Evolutionary conservation across 176 grass and related monocot genomes (phyloP).

Genomic region (Saccharum officinarum): DNA sequence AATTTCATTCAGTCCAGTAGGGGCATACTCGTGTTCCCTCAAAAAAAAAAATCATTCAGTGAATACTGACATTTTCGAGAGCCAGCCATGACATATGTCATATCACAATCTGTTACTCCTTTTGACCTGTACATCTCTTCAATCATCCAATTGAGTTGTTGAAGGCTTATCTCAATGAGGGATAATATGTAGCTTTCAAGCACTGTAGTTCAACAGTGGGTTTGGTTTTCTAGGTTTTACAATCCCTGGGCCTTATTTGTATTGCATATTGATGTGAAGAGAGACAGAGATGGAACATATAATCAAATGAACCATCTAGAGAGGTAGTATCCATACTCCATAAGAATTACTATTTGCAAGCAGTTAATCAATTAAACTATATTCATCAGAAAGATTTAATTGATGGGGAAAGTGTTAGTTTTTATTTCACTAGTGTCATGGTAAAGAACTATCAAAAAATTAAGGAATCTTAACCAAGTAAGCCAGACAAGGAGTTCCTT

Average conservation of each 20-base stretch:
- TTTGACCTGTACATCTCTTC: constrained; percentile 7
- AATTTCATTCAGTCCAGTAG: constrained; percentile 8
- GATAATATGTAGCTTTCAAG: constrained; percentile 14
- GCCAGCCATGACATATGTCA: background rate
- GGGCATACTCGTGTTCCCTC: no score
- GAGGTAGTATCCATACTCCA: background rate
- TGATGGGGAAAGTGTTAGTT: background rate
- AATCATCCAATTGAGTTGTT: background rate
- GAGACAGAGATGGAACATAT: background rate
- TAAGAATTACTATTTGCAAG: background rate
- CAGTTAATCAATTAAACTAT: background rate
- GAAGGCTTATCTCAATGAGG: constrained; percentile 31
- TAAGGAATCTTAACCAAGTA: constrained; percentile 2
- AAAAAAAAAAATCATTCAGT: background rate
- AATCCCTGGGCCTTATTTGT: background rate
- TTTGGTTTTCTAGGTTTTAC: background rate
- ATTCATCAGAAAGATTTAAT: background rate
- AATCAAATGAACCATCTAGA: constrained; percentile 24
- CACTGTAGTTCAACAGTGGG: constrained; percentile 21
- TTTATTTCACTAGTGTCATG: background rate
- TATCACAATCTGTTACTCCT: background rate
- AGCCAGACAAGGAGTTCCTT: constrained; percentile 1
- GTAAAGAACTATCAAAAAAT: constrained; percentile 12
- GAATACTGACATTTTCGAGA: constrained; percentile 8
- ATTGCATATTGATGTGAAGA: constrained; percentile 9